Base-by-base conservation (phyloP, 2,329 filamentous ascomycete genomes). In the Penicillium sp. region DNA sequence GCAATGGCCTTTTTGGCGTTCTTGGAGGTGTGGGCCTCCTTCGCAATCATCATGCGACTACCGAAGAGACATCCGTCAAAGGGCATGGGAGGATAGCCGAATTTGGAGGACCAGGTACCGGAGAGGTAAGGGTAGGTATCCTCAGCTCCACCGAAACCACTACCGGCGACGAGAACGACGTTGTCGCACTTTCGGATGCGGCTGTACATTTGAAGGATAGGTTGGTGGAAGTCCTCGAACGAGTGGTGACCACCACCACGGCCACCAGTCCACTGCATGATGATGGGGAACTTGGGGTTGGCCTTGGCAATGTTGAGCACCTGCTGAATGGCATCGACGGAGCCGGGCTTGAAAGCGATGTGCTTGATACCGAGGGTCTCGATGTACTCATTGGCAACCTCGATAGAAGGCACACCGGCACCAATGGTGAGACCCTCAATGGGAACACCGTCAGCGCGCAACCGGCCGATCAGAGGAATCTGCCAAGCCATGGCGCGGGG, bases 211-310 rank as follows among this genome's bases (percentile, higher is more conserved):
- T 88, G 84, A 6, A 96, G 75, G 36, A 96, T 85, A 4, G 90
- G 90, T 63, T 90, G 84, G 69, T 95, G 90, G 78, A 96, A 95
- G 68, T 96, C 90, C 68, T 96, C 90, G 53, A 85, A 95, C 0
- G 89, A 95, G 74, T 96, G 90, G 69, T 95, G 90, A 47, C 90
- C 90, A 74, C 90, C 90, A 56, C 89, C 90, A 70, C 90, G 86
- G 32, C 90, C 90, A 65, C 90, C 90, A 50, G 90, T 96, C 90
- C 90, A 96, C 71, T 96, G 90, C 52, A 95, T 75, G 43, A 95
- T 82, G 42, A 95, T 81, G n/a, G 90, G 90, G 77, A 96, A 95
- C 23, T 81, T 84, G 2, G 90, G 89, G 67, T 95, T 93, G n/a
- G 88, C 87, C 71, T 87, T 93, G 55, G 90, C 89, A 61, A 96